Percentiles rank a stretch among this genome's conserved stretches.
phyloP scores from a whole-genome alignment of 2,329 filamentous ascomycete species.

The Fusarium verrucosum region DNA sequence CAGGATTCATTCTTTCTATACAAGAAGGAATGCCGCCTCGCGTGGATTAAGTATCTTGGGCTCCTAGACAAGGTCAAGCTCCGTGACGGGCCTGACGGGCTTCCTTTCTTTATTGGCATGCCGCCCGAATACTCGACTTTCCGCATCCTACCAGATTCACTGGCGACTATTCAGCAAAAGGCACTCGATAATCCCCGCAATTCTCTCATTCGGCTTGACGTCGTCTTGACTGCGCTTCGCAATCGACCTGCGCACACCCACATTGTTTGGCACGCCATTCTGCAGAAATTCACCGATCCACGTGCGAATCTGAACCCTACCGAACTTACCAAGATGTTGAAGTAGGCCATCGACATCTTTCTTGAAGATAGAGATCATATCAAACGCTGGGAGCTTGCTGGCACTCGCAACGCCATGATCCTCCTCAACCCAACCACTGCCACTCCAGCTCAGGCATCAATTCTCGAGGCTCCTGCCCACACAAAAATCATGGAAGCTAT shows the following conservation, averaged over 20 bases:
- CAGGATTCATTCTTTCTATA: neutral
- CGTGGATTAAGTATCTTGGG: conserved; percentile 5
- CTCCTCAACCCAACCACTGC: neutral
- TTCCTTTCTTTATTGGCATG: conserved; percentile 4
- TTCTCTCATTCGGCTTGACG: neutral
- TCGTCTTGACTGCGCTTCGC: neutral
- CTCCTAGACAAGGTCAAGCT: neutral
- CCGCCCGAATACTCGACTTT: neutral
- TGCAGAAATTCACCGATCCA: neutral
- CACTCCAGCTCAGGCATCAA: neutral
- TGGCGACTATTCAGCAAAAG: neutral
- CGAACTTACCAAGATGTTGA: neutral
- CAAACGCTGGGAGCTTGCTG: neutral
- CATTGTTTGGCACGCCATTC: neutral
- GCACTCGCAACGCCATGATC: neutral
- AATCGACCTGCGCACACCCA: neutral
- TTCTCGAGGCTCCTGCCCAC: too few species aligned
- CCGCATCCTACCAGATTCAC: neutral
- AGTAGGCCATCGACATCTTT: neutral
- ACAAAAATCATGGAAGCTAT: neutral
- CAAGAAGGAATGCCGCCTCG: conserved; percentile 1
- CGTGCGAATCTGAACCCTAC: neutral
- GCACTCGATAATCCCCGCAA: neutral
- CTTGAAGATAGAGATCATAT: neutral
- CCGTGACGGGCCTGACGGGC: neutral